Evolutionary conservation across 2,329 filamentous ascomycete genomes (phyloP), one percentile per base, ranked within the genome.

Genomic region (Aphanoascus verrucosus): DNA sequence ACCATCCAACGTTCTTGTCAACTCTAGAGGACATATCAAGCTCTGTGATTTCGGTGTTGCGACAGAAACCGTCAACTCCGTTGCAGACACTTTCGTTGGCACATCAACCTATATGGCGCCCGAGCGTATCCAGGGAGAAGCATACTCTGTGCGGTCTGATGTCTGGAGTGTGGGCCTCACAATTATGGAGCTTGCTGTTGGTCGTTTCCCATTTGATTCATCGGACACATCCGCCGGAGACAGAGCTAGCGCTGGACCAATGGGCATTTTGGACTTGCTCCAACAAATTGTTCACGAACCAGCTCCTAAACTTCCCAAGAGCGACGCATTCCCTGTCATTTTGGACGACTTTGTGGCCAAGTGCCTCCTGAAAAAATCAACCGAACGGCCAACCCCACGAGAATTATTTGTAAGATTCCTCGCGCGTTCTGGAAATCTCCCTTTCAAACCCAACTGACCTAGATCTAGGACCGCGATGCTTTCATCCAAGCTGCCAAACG

Each of bases 91-190:
- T 0, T 98, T 98, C 64, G 93, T 98, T 35, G 93, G 93, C 51
- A 98, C 93, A 1, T 96, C 93, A 37, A 98, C 93, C 53, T 98
- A 98, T 75, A 98, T 98, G 93, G 93, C 93, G 0, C 93, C 93
- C 0, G 93, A 98, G 74, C 83, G 93, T 69, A 98, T 98, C 61
- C 90, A 97, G 68, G 93, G 93, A 58, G 89, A 93, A 59, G 89
- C 88, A 63, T 98, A 98, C 71, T 95, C 91, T 0, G 91, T 98
- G 64, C 96, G 96, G 70, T 96, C 90, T 11, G 93, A 98, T 68
- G 93, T 98, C 3, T 98, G 93, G 93, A 96, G 90, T 78, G 94
- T 96, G 58, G 93, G 93, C 32, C 75, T 98, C 60, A 85, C 85
- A 0, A 83, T 98, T 58, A 97, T 98, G 90, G 93, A 98, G 71